Conservation (phyloP, 83 land plant genomes). For the Diphasiastrum complanatum region DNA sequence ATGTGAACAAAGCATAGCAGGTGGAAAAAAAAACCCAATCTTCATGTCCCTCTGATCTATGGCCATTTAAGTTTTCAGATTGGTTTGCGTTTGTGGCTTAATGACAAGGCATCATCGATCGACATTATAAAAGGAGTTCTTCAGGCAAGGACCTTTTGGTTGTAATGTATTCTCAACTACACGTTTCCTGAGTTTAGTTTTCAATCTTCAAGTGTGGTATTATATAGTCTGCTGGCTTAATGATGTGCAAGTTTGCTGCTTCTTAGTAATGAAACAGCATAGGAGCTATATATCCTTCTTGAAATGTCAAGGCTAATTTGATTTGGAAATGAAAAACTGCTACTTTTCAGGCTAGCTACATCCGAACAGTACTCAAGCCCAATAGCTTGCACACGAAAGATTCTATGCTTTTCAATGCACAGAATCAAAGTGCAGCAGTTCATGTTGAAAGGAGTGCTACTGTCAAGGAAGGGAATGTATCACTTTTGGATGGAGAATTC, state of each 20-base stretch:
- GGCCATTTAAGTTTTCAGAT: conserved; percentile 14
- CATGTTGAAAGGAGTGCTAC: neutral
- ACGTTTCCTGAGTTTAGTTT: neutral
- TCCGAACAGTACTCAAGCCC: neutral
- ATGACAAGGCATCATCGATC: conserved; percentile 37
- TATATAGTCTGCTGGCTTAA: no score
- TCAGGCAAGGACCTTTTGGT: conserved; percentile 42
- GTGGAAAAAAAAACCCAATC: neutral
- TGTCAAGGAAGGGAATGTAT: neutral
- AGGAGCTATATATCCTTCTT: no score
- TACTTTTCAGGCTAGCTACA: neutral
- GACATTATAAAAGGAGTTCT: conserved; percentile 47
- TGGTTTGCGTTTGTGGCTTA: conserved; percentile 36
- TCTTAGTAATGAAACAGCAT: no score
- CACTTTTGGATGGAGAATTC: conserved; percentile 14
- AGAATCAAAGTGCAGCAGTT: no score
- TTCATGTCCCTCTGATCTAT: neutral
- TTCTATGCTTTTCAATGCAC: no score
- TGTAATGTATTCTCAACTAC: conserved; percentile 16
- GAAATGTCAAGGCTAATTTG: no score
- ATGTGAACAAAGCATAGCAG: neutral
- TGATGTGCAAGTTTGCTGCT: no score
- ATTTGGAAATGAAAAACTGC: neutral
- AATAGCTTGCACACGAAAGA: no score
- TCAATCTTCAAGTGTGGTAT: neutral